phyloP scores from a whole-genome alignment of 2,329 filamentous ascomycete genomes.

The Knufia petricola region DNA sequence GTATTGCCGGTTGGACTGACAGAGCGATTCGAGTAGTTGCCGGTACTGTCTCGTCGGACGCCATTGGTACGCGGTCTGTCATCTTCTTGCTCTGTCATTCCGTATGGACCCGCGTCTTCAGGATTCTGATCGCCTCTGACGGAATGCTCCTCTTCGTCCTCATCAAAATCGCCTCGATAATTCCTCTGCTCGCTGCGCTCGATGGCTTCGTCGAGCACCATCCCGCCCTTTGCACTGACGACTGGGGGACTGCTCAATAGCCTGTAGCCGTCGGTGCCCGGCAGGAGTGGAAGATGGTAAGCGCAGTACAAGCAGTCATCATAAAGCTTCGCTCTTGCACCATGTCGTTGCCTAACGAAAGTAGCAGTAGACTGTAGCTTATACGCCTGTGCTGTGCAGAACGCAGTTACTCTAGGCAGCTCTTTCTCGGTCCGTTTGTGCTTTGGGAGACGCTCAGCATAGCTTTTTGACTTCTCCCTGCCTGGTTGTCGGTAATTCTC shows the following conservation, averaged over 20 bases:
- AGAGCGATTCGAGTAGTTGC: constrained; percentile 29
- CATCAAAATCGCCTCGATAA: constrained; percentile 85
- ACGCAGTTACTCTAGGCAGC: constrained; percentile 81
- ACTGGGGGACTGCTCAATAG: constrained; percentile 82
- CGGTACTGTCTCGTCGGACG: constrained; percentile 19
- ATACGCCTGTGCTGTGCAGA: constrained; percentile 90
- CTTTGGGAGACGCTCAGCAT: constrained; percentile 88
- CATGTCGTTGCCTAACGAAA: constrained; percentile 79
- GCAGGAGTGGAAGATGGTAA: constrained; percentile 81
- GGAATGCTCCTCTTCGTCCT: constrained; percentile 52
- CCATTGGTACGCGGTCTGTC: constrained; percentile 26
- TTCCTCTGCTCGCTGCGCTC: constrained; percentile 83
- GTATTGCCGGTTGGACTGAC: constrained; percentile 41
- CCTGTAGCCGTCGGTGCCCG: constrained; percentile 76
- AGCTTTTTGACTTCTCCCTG: constrained; percentile 64
- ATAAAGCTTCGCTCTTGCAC: constrained; percentile 89
- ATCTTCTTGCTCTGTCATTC: constrained; percentile 14
- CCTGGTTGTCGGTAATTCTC: constrained; percentile 52
- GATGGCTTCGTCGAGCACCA: constrained; percentile 87
- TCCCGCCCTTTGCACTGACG: constrained; percentile 87
- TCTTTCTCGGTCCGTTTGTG: constrained; percentile 69
- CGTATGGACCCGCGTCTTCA: constrained; percentile 26
- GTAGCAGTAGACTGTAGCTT: constrained; percentile 80
- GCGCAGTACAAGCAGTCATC: constrained; percentile 95
- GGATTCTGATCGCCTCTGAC: constrained; percentile 30